These are phyloP conservation scores for Rhynchospora tenuis DNA, from an alignment of 176 grass and related monocot genomes.

Conservation along the genomic window DNA sequence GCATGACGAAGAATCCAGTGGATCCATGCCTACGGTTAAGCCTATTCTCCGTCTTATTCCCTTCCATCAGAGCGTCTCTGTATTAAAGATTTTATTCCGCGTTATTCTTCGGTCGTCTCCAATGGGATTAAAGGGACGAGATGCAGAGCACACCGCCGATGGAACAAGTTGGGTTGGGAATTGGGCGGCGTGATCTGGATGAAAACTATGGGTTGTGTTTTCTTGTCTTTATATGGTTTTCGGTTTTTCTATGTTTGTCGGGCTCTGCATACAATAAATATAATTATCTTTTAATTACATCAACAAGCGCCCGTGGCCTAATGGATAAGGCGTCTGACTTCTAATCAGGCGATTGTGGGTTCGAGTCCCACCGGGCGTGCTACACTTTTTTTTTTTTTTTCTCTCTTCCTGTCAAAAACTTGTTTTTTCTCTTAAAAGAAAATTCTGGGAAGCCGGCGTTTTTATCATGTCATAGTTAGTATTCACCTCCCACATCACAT, in stretches of 20 bases:
- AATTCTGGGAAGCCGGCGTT: not conserved
- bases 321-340: conserved; percentile 86
- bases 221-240: not conserved
- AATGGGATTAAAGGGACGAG: not conserved
- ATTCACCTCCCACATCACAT: no score
- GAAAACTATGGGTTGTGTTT: not conserved
- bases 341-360: conserved; percentile 79
- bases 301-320: conserved; percentile 52
- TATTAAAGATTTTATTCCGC: not conserved
- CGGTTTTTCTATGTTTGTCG: not conserved
- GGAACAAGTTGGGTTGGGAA: no score
- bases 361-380: conserved; percentile 65
- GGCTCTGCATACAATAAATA: no score
- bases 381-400: conserved; percentile 3
- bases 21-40: conserved; percentile 48
- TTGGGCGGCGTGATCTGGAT: not conserved
- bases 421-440: no score
- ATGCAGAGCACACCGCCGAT: not conserved
- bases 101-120: not conserved
- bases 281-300: no score
- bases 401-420: not conserved
- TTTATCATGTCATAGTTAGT: no score
- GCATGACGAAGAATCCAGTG: conserved; percentile 60
- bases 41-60: conserved; percentile 1
- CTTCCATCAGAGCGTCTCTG: conserved; percentile 7